Evolutionary conservation across 2,329 filamentous ascomycete species (phyloP).

Genomic region (Aspergillus versicolor): DNA sequence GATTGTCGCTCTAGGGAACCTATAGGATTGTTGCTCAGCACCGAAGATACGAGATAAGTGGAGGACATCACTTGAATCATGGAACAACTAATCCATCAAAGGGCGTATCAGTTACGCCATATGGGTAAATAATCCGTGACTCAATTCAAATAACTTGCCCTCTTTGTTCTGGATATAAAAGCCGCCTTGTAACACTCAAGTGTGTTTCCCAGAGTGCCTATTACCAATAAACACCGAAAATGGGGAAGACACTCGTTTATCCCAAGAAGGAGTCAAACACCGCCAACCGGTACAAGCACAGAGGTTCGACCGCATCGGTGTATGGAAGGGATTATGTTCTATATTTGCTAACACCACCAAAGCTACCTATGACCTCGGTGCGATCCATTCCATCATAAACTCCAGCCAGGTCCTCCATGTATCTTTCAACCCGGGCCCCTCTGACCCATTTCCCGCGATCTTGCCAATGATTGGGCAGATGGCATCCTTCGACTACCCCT

Average conservation of each 20-base stretch:
- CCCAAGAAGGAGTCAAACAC: slow-evolving; percentile 64
- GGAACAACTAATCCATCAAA: not conserved
- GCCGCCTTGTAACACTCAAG: not conserved
- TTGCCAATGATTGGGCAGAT: slow-evolving; percentile 86
- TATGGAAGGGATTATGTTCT: slow-evolving; percentile 16
- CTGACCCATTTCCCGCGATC: slow-evolving; percentile 70
- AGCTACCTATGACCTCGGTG: slow-evolving; percentile 70
- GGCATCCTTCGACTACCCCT: slow-evolving; percentile 67
- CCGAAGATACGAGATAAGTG: slow-evolving; percentile 4
- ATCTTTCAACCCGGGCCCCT: slow-evolving; percentile 65
- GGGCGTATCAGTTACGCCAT: slow-evolving; percentile 3
- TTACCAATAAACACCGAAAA: slow-evolving; percentile 16
- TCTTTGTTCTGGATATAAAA: not conserved
- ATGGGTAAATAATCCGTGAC: slow-evolving; percentile 1
- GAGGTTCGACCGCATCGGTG: slow-evolving; percentile 48
- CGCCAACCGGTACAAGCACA: slow-evolving; percentile 64
- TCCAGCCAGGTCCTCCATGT: slow-evolving; percentile 72
- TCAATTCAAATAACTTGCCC: not conserved
- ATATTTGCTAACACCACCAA: not conserved
- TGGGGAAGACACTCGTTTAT: slow-evolving; percentile 52
- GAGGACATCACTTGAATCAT: not conserved
- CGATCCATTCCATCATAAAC: slow-evolving; percentile 76
- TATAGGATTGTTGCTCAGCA: not conserved
- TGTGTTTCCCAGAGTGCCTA: not conserved
- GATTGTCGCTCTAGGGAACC: not conserved